phyloP scores from a whole-genome alignment of 1,284 basidiomycete genomes.

The Cutaneotrichosporon cavernicola region DNA sequence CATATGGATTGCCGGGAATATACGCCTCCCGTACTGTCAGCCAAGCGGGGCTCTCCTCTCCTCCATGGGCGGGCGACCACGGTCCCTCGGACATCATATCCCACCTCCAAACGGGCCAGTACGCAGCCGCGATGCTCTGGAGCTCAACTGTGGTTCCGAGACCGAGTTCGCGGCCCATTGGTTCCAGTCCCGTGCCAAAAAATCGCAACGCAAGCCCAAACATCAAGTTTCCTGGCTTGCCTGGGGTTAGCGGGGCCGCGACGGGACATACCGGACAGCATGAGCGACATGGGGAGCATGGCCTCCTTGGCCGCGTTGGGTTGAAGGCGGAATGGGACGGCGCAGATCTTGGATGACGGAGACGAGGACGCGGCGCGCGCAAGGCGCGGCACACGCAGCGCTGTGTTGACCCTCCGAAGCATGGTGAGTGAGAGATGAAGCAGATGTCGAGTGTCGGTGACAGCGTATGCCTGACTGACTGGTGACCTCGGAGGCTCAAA shows the following conservation, averaged over 20 bases:
- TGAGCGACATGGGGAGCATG: slow-evolving; percentile 18
- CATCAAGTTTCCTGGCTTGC: slow-evolving; percentile 31
- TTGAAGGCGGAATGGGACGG: slow-evolving; percentile 32
- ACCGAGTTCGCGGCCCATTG: slow-evolving; percentile 36
- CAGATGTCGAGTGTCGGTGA: not conserved
- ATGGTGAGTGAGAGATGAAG: slow-evolving; percentile 3
- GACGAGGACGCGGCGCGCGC: not conserved
- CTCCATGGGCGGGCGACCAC: slow-evolving; percentile 21
- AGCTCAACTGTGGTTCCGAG: slow-evolving; percentile 33
- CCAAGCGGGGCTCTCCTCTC: slow-evolving; percentile 26
- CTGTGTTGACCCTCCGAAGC: slow-evolving; percentile 1
- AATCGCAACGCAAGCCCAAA: slow-evolving; percentile 36
- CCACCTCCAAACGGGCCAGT: slow-evolving; percentile 46
- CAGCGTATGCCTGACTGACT: not conserved
- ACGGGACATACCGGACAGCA: not conserved
- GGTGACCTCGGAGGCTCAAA: not conserved
- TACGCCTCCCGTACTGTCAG: slow-evolving; percentile 39
- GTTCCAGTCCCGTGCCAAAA: slow-evolving; percentile 32
- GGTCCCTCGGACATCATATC: slow-evolving; percentile 40
- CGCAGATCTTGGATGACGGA: slow-evolving; percentile 33
- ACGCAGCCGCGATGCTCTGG: slow-evolving; percentile 39
- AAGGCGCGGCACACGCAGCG: slow-evolving; percentile 9
- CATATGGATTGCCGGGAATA: slow-evolving; percentile 49
- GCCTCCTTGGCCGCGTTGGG: slow-evolving; percentile 30
- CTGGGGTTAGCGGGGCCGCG: slow-evolving; percentile 11